These are phyloP conservation scores for Dendrocalamus sinicus DNA, from an alignment of 176 grass and related monocot species.

Conservation along the genomic window DNA sequence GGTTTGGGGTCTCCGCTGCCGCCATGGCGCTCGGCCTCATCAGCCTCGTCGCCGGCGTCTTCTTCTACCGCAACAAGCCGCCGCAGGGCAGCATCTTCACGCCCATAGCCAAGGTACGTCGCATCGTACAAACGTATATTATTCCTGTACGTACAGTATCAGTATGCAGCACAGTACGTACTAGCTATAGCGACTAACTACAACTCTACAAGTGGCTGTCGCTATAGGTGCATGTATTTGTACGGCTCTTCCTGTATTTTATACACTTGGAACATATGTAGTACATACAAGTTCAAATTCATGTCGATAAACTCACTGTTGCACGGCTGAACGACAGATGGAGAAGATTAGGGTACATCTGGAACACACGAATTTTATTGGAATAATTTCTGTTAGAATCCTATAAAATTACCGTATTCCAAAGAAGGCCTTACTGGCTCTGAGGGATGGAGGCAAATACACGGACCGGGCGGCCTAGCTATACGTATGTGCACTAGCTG, in stretches of 20 bases:
- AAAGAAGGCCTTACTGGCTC: not conserved
- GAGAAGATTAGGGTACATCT: not conserved
- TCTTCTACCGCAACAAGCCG: conserved; percentile 81
- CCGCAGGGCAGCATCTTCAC: conserved; percentile 92
- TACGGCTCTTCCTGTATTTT: not conserved
- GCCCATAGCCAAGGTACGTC: conserved; percentile 61
- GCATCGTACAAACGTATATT: not conserved
- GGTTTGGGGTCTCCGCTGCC: conserved; percentile 67
- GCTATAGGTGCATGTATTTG: not conserved
- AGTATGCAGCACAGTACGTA: not conserved
- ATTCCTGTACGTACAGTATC: no score
- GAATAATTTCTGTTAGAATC: not conserved
- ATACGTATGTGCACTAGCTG: conserved; percentile 29
- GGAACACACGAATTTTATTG: not conserved
- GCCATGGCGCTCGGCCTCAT: conserved; percentile 63
- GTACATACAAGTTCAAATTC: not conserved
- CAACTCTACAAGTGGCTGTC: not conserved
- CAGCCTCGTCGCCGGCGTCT: conserved; percentile 63
- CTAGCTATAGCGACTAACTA: not conserved
- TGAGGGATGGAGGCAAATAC: not conserved
- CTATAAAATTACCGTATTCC: not conserved
- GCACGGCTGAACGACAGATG: not conserved
- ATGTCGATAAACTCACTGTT: not conserved
- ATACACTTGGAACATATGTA: not conserved
- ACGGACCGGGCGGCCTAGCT: not conserved